These are phyloP conservation scores for Salinomyces thailandicus DNA, from an alignment of 2,329 filamentous ascomycete genomes.

Conservation along the genomic window DNA sequence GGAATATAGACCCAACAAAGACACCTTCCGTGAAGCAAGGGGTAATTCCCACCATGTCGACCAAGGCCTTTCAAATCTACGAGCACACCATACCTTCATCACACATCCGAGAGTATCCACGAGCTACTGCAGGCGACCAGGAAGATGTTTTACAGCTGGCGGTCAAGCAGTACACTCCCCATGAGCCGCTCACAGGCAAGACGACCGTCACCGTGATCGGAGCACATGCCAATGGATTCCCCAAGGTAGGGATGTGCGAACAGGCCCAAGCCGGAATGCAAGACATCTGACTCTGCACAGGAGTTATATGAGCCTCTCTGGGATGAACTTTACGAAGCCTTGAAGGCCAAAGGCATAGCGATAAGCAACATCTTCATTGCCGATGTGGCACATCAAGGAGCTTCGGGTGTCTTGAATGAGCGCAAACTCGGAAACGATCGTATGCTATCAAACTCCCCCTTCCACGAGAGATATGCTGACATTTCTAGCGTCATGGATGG, in stretches of 20 bases:
- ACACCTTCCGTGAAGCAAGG: neutral
- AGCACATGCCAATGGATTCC: slow-evolving; percentile 84
- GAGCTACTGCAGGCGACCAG: slow-evolving; percentile 59
- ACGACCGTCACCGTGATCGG: slow-evolving; percentile 79
- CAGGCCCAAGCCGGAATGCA: too few relatives aligned
- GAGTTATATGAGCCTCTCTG: slow-evolving; percentile 89
- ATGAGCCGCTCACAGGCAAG: slow-evolving; percentile 55
- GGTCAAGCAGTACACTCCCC: slow-evolving; percentile 80
- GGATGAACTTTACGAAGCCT: slow-evolving; percentile 61
- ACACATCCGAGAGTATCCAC: slow-evolving; percentile 73
- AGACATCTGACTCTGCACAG: slow-evolving; percentile 36
- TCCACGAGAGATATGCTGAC: slow-evolving; percentile 2
- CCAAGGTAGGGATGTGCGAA: slow-evolving; percentile 61
- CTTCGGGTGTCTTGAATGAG: slow-evolving; percentile 70
- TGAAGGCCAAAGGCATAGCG: slow-evolving; percentile 50
- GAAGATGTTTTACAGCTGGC: slow-evolving; percentile 64
- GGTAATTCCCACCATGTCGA: slow-evolving; percentile 9
- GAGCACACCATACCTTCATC: slow-evolving; percentile 65
- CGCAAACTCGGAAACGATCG: slow-evolving; percentile 70
- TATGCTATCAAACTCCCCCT: slow-evolving; percentile 33
- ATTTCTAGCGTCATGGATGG: slow-evolving; percentile 64
- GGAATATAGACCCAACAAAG: neutral
- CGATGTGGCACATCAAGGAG: slow-evolving; percentile 77
- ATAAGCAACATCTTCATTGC: slow-evolving; percentile 83
- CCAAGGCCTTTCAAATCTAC: slow-evolving; percentile 50